Percentiles rank a stretch among this genome's conserved stretches.
Conservation (phyloP, 345 rosid genomes). For the Citrus mangshanensis region DNA sequence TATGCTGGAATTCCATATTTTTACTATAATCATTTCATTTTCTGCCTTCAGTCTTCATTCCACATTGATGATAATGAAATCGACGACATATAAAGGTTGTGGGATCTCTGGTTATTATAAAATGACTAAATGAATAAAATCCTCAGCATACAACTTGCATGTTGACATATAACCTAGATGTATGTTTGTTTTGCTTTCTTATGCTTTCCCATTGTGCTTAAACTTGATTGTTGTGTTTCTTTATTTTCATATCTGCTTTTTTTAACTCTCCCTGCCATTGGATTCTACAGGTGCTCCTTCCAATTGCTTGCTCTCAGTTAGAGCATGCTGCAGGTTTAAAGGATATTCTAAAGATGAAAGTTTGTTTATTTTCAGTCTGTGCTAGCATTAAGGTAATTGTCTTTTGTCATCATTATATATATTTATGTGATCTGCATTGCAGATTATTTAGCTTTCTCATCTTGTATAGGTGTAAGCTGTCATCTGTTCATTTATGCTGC, state of each 20-base stretch:
- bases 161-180: not conserved
- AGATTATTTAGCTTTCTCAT: not conserved
- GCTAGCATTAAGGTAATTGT: constrained; percentile 71
- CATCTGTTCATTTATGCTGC: constrained; percentile 3
- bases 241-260: not conserved
- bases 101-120: not conserved
- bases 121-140: not conserved
- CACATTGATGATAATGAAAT: not conserved
- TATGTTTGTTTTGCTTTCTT: constrained; percentile 7
- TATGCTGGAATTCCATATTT: not conserved
- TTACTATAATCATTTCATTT: not conserved
- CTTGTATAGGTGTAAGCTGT: constrained; percentile 10
- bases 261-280: constrained; percentile 14
- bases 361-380: constrained; percentile 82
- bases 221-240: not conserved
- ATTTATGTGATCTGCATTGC: not conserved
- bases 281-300: constrained; percentile 65
- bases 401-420: constrained; percentile 11
- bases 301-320: constrained; percentile 49
- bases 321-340: constrained; percentile 37
- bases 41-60: not conserved
- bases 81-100: not conserved
- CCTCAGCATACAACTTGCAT: not conserved
- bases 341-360: constrained; percentile 60
- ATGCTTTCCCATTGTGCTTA: not conserved